Percentiles rank a stretch among this genome's conserved stretches.
Evolutionary conservation across 2,329 filamentous ascomycete species (phyloP).

Genomic region (Penicillium sp.): DNA sequence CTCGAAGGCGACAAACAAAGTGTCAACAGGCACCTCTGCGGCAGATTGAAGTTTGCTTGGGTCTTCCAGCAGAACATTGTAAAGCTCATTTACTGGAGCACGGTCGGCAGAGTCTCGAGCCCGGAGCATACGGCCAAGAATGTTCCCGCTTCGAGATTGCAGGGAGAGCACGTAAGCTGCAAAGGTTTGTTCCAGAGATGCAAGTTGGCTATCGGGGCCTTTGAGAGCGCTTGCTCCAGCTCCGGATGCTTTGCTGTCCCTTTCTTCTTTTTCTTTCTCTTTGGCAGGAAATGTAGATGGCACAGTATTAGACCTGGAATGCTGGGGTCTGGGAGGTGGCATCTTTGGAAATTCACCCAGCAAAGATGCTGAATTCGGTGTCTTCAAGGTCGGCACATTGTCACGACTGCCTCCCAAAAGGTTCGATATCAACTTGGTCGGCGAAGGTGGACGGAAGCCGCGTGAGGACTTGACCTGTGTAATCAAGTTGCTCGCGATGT

Average conservation of each 20-base stretch:
- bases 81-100: constrained; percentile 78
- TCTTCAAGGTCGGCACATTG: constrained; percentile 30
- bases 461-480: constrained; percentile 55
- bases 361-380: constrained; percentile 33
- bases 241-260: constrained; percentile 43
- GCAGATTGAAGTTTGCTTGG: constrained; percentile 71
- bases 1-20: constrained; percentile 86
- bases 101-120: constrained; percentile 67
- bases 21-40: constrained; percentile 70
- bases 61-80: constrained; percentile 80
- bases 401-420: constrained; percentile 60
- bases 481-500: constrained; percentile 59
- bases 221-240: constrained; percentile 50
- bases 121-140: constrained; percentile 70
- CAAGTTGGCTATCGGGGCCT: constrained; percentile 59
- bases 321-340: constrained; percentile 32
- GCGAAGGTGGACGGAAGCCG: constrained; percentile 72
- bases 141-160: constrained; percentile 79
- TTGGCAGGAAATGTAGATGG: constrained; percentile 47
- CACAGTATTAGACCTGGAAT: constrained; percentile 42
- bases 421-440: constrained; percentile 82
- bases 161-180: constrained; percentile 76
- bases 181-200: constrained; percentile 77
- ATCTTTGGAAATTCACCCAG: constrained; percentile 45
- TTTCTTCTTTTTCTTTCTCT: constrained; percentile 37